These are phyloP conservation scores for Malassezia dermatis DNA, from an alignment of 1,284 basidiomycete species.

Conservation along the genomic window DNA sequence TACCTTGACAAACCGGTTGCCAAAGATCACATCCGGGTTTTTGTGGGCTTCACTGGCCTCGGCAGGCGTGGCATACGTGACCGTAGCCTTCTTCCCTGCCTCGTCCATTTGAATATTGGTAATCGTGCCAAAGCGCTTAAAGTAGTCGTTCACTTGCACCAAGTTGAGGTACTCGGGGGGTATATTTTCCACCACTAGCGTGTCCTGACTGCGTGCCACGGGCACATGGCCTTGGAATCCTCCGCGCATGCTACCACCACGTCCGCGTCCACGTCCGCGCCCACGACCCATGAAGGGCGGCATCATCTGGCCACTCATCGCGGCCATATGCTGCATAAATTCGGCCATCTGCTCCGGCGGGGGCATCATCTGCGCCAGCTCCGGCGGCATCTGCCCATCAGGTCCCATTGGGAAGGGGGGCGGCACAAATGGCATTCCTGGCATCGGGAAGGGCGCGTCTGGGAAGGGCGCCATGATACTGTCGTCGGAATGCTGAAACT, in stretches of 20 bases:
- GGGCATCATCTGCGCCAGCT: constrained; percentile 14
- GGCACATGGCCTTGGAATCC: constrained; percentile 45
- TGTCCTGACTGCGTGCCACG: constrained; percentile 55
- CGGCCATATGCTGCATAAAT: constrained; percentile 11
- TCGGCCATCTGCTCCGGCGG: constrained; percentile 9
- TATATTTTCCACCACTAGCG: constrained; percentile 86
- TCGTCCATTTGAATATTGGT: constrained; percentile 81
- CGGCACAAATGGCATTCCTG: constrained; percentile 18
- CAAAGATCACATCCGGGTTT: constrained; percentile 82
- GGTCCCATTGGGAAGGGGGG: constrained; percentile 3
- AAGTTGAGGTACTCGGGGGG: constrained; percentile 70
- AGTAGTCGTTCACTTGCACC: constrained; percentile 73
- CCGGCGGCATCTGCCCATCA: constrained; percentile 16
- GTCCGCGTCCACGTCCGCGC: constrained; percentile 51
- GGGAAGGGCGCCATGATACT: constrained; percentile 17
- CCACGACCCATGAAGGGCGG: constrained; percentile 30
- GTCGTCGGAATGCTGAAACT: constrained; percentile 62
- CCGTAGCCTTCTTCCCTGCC: constrained; percentile 64
- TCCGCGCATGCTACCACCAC: constrained; percentile 40
- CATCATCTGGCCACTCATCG: constrained; percentile 1
- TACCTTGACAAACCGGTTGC: constrained; percentile 81
- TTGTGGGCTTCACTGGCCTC: constrained; percentile 83
- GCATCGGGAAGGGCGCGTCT: background rate
- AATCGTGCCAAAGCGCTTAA: constrained; percentile 81
- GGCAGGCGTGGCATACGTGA: constrained; percentile 73